These are phyloP conservation scores for Melaleuca quinquenervia DNA, from an alignment of 345 rosid species.

Conservation along the genomic window DNA sequence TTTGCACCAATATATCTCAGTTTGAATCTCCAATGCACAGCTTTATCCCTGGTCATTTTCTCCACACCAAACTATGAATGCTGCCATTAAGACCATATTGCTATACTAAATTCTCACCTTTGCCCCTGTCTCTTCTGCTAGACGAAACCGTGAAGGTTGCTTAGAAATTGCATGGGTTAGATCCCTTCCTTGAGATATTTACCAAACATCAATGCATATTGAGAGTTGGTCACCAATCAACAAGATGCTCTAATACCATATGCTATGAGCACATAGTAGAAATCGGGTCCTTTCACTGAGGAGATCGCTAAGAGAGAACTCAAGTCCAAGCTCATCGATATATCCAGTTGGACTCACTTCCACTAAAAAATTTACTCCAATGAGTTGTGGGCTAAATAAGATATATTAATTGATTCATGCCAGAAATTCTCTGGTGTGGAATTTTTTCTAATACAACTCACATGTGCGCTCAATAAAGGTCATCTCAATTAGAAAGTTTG, in stretches of 20 bases:
- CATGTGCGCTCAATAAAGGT: not conserved
- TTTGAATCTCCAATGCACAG: not conserved
- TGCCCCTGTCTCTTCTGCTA: not conserved
- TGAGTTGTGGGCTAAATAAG: not conserved
- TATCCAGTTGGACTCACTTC: not conserved
- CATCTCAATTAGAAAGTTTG: not conserved
- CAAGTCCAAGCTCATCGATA: not conserved
- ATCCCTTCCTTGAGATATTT: not conserved
- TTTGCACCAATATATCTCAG: too few relatives aligned
- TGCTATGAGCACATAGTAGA: not conserved
- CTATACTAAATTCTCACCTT: not conserved
- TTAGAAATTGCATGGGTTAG: not conserved
- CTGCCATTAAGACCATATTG: not conserved
- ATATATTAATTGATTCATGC: not conserved
- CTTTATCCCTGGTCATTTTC: not conserved
- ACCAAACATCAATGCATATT: not conserved
- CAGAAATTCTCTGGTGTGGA: not conserved
- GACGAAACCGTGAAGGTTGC: not conserved
- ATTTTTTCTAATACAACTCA: not conserved
- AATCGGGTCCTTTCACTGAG: accelerated
- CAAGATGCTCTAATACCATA: not conserved
- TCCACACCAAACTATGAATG: not conserved
- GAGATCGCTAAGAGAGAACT: not conserved
- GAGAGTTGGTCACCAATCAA: not conserved
- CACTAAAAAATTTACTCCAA: not conserved